Conservation (phyloP, 441 rosid genomes). For the Pelargonium australe region DNA sequence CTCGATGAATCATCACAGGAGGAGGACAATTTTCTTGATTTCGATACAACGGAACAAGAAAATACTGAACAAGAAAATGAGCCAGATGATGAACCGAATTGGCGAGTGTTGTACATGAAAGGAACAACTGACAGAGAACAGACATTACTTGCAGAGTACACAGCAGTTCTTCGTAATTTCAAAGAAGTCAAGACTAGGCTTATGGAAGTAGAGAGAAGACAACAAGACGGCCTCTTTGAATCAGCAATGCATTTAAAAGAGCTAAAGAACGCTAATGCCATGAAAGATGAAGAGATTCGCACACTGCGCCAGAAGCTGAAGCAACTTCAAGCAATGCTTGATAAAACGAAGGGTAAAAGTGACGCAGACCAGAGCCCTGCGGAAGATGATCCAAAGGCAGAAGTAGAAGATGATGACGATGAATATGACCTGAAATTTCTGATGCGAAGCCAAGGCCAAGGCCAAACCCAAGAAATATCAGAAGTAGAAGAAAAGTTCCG, state of each 20-base stretch:
- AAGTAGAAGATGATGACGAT: conserved; percentile 6
- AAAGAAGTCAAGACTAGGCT: conserved; percentile 66
- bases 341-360: conserved; percentile 24
- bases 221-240: conserved; percentile 32
- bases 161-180: conserved; percentile 50
- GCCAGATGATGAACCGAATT: conserved; percentile 48
- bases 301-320: conserved; percentile 47
- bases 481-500: conserved; percentile 50
- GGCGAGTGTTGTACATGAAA: conserved; percentile 45
- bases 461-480: conserved; percentile 33
- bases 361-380: conserved; percentile 7
- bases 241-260: conserved; percentile 32
- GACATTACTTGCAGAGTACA: conserved; percentile 48
- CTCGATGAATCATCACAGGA: too few relatives aligned
- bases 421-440: conserved; percentile 33
- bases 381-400: conserved; percentile 31
- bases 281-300: conserved; percentile 59
- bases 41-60: conserved; percentile 13
- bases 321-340: conserved; percentile 43
- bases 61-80: conserved; percentile 4
- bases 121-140: conserved; percentile 63
- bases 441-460: conserved; percentile 13
- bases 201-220: conserved; percentile 33
- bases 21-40: conserved; percentile 7
- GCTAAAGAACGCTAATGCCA: conserved; percentile 40